Evolutionary conservation across 495 filamentous ascomycete genomes (phyloP).

Genomic region (Lophium mytilinum): DNA sequence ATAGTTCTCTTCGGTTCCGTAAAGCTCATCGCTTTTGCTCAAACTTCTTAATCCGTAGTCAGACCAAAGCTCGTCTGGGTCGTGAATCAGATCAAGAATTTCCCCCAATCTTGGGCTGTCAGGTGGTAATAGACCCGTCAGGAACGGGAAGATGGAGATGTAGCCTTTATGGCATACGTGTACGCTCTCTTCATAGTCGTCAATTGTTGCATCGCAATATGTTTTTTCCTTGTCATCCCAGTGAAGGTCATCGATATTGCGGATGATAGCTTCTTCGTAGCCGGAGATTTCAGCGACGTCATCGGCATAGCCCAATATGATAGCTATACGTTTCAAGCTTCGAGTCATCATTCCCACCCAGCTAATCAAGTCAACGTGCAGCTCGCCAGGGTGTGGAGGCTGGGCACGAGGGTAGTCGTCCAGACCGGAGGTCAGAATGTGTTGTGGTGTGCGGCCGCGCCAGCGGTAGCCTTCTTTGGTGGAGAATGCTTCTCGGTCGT

Average conservation of each 20-base stretch:
- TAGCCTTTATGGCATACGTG: conserved; percentile 97
- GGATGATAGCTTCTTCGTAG: conserved; percentile 68
- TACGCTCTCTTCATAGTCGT: conserved; percentile 84
- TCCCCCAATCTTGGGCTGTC: conserved; percentile 64
- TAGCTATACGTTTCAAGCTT: conserved; percentile 68
- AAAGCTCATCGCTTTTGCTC: conserved; percentile 73
- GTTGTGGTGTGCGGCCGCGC: conserved; percentile 79
- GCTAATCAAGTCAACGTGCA: conserved; percentile 88
- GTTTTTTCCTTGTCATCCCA: conserved; percentile 72
- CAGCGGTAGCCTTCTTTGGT: conserved; percentile 88
- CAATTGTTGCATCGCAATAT: conserved; percentile 93
- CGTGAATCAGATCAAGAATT: conserved; percentile 65
- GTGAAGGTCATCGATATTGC: conserved; percentile 89
- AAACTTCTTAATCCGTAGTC: conserved; percentile 78
- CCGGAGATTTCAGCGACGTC: conserved; percentile 65
- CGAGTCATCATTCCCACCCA: conserved; percentile 96
- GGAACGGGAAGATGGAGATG: conserved; percentile 86
- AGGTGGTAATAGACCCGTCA: conserved; percentile 67
- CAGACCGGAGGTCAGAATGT: conserved; percentile 85
- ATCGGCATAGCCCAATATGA: conserved; percentile 59
- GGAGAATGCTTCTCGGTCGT: conserved; percentile 80
- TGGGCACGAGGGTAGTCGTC: conserved; percentile 94
- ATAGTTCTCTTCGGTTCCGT: conserved; percentile 90
- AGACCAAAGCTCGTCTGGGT: conserved; percentile 82
- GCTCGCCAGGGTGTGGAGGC: conserved; percentile 94